A percentile compares a stretch with the other conserved stretches of the same genome.
phyloP scores from a whole-genome alignment of 257 asterid genomes.

The Gentiana macrophylla region DNA sequence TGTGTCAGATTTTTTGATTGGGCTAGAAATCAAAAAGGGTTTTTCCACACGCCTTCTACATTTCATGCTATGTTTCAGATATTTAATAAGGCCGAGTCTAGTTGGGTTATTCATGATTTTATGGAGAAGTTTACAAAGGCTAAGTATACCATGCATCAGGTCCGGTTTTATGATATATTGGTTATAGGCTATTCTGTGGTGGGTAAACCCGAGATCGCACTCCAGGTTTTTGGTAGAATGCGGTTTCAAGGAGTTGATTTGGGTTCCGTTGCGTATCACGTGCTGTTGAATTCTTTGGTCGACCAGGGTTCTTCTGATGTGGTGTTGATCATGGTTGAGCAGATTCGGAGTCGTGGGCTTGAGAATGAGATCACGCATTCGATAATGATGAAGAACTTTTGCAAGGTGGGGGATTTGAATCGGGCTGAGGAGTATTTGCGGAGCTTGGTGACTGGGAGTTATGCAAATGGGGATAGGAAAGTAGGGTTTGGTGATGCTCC shows the following conservation, averaged over 20 bases:
- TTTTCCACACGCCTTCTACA: conserved; percentile 56
- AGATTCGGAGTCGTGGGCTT: conserved; percentile 42
- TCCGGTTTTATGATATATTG: conserved; percentile 31
- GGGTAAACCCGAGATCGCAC: conserved; percentile 59
- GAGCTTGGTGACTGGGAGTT: conserved; percentile 15
- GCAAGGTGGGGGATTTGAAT: conserved; percentile 46
- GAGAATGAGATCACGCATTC: conserved; percentile 46
- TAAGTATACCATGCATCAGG: conserved; percentile 18
- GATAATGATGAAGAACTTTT: conserved; percentile 45
- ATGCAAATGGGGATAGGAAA: conserved; percentile 8
- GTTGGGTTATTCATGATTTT: conserved; percentile 43
- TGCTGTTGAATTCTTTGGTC: conserved; percentile 62
- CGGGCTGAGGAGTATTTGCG: conserved; percentile 51
- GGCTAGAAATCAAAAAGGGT: conserved; percentile 74
- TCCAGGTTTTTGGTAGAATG: conserved; percentile 66
- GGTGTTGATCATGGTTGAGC: conserved; percentile 34
- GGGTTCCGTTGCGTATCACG: conserved; percentile 47
- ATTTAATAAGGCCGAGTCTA: conserved; percentile 40
- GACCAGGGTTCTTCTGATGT: conserved; percentile 49
- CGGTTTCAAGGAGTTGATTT: conserved; percentile 65
- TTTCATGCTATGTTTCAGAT: conserved; percentile 58
- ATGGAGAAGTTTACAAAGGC: conserved; percentile 26
- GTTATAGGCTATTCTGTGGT: conserved; percentile 75
- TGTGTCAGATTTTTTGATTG: conserved; percentile 86
- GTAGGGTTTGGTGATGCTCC: conserved; percentile 25